Base-by-base conservation (phyloP, 139 green algal species). In the Tetradesmus lagerheimii region DNA sequence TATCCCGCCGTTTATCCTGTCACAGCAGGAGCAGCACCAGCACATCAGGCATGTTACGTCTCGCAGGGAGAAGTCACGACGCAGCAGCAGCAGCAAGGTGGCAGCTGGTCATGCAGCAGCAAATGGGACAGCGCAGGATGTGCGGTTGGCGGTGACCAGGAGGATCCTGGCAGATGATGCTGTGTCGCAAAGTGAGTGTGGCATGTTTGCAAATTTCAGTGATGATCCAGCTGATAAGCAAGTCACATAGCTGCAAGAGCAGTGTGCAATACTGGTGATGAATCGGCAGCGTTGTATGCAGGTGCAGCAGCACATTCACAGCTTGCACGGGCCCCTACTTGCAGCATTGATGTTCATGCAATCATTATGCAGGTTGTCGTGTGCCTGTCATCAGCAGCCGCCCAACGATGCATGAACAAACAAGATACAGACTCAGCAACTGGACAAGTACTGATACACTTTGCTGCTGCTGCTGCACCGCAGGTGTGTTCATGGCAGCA, bases 401-500 rank as follows among this genome's bases (percentile, higher is more conserved):
- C n/a, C n/a, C n/a, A n/a, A n/a, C n/a, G n/a, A n/a, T n/a, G n/a
- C n/a, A n/a, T n/a, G n/a, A n/a, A n/a, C n/a, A n/a, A n/a, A n/a
- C n/a, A n/a, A n/a, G n/a, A n/a, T n/a, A n/a, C n/a, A n/a, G n/a
- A n/a, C n/a, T n/a, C n/a, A n/a, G n/a, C n/a, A n/a, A n/a, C n/a
- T n/a, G 45, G 11, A 1, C 14, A 57, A 1, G 11, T 80, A n/a
- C 71, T 53, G 37, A 67, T 12, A 12, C 79, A 39, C 27, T 14
- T 41, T 50, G 47, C 16, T 35, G 31, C 9, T 27, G 29, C 31
- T 84, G 43, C 79, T 47, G 16, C 39, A 71, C 71, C 41, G 14
- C 34, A 87, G 82, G 66, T 0, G 57, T 78, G 2, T 87, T 78
- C 38, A 87, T 87, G 34, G 82, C 82, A 29, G 82, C 57, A 29